Base-by-base conservation (phyloP, 164 flowering plant species). In the Amborella trichopoda region DNA sequence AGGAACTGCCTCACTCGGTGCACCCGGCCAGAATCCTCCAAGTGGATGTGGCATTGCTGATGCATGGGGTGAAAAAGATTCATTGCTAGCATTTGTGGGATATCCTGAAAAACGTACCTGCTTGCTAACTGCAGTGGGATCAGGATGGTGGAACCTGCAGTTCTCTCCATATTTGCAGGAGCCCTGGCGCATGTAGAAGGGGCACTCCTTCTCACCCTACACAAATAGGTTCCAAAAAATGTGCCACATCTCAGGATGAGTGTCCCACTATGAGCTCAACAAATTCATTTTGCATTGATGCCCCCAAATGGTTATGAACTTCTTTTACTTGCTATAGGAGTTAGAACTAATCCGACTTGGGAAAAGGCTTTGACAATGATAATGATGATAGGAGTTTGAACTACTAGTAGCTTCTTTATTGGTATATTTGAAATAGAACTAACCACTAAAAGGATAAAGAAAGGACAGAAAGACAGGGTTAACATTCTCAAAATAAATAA, bases 141-240 rank as follows among this genome's bases (percentile, higher is more conserved):
- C 84, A 26, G 99, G 99, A 72, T 91, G 96, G 63, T 91, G 78
- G 67, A 84, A 91, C 70, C 73, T 71, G 72, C 99, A 91, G 66
- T 63, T 80, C 20, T 71, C 47, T 42, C 72, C 93, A 63, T 64
- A 84, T 60, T 84, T 87, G 85, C 99, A 91, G 38, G 95, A 75
- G 33, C 99, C 96, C 62, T 59, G 80, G 43, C 88, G 83, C 95
- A 87, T 83, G 73, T 82, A 91, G 46, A 52, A 87, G 26, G 82
- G 78, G 46, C 96, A 91, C 46, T 84, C 91, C 54, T 62, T 84
- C 74, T 82, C 96, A 40, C 94, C 96, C 99, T 91, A 74, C n/a
- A n/a, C n/a, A n/a, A n/a, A n/a, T n/a, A n/a, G n/a, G n/a, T n/a
- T n/a, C n/a, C n/a, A n/a, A n/a, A n/a, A n/a, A n/a, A n/a, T n/a